Base-by-base conservation (phyloP, 805 yeast species). In the Metschnikowia henanensis region DNA sequence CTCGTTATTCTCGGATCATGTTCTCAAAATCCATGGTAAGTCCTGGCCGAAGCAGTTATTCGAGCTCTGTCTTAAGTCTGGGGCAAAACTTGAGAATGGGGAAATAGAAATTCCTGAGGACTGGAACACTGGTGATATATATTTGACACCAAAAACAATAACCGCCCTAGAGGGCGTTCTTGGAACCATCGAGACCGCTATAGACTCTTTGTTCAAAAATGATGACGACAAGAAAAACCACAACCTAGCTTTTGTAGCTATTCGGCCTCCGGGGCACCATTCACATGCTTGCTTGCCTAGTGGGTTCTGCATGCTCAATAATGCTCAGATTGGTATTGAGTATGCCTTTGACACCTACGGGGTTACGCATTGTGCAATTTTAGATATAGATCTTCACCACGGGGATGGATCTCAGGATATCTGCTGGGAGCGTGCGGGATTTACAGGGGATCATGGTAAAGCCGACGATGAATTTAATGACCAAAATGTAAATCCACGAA, bases 401-500 rank as follows among this genome's bases (percentile, higher is more conserved):
- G 96, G 95, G 15, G 96, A 87, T 62, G 96, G 96, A 12, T 77
- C 87, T 6, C 95, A 88, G 55, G 95, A 87, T 60, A 83, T 87
- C 21, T 81, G 91, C 55, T 87, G 91, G 90, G 83, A 80, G 55
- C 71, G 87, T 50, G 86, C 86, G 1, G 87, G 88, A 0, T 76
- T 79, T 53, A 42, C 55, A 4, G 76, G 75, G 6, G 75, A 71
- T 47, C 67, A 65, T 48, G 75, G 75, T n/a, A 72, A 73, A 44
- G 70, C 73, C 22, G 79, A 75, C 34, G 69, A 65, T 39, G 77
- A 71, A 23, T 77, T 72, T 32, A 60, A 58, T 19, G 59, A 60
- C 20, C 61, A 59, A 19, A 50, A 52, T 10, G 51, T 59, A 30
- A 62, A 64, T 30, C 68, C 70, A 4, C 47, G 69, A 38, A 76